Evolutionary conservation across 2,329 filamentous ascomycete genomes (phyloP).

Genomic region (Calonectria montana): DNA sequence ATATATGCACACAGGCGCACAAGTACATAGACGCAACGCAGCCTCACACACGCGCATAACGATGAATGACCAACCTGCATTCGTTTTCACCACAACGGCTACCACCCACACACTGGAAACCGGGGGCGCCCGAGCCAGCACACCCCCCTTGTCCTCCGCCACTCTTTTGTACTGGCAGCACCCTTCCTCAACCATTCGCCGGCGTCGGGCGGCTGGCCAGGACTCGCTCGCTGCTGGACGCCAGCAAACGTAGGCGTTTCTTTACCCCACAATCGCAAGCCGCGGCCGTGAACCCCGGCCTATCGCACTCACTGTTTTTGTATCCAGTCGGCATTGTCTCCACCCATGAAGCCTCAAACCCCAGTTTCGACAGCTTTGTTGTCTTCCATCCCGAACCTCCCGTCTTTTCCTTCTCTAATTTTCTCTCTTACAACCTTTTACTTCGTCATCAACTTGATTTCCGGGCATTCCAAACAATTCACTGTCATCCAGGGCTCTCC

Average conservation of each 20-base stretch:
- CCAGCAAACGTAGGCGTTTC: conserved; percentile 33
- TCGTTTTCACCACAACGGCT: background rate
- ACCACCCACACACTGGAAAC: background rate
- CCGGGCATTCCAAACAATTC: conserved; percentile 21
- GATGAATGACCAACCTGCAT: conserved; percentile 4
- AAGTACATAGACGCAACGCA: conserved; percentile 1
- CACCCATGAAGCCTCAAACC: conserved; percentile 42
- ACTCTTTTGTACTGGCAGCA: conserved; percentile 7
- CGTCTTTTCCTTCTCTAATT: conserved; percentile 29
- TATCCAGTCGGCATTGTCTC: conserved; percentile 32
- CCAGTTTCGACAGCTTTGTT: conserved; percentile 42
- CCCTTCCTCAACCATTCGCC: conserved; percentile 10
- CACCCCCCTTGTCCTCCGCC: conserved; percentile 17
- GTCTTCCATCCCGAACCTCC: conserved; percentile 35
- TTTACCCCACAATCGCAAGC: conserved; percentile 44
- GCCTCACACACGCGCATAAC: background rate
- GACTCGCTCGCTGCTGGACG: conserved; percentile 24
- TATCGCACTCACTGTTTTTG: conserved; percentile 41
- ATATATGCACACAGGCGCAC: background rate
- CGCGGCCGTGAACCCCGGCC: conserved; percentile 33
- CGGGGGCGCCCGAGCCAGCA: background rate
- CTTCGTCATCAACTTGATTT: background rate
- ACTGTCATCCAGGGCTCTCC: conserved; percentile 13
- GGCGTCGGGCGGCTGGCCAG: conserved; percentile 10
- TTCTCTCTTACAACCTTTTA: conserved; percentile 35